phyloP scores from a whole-genome alignment of 208 protist species.

The Trypanosoma congolense region DNA sequence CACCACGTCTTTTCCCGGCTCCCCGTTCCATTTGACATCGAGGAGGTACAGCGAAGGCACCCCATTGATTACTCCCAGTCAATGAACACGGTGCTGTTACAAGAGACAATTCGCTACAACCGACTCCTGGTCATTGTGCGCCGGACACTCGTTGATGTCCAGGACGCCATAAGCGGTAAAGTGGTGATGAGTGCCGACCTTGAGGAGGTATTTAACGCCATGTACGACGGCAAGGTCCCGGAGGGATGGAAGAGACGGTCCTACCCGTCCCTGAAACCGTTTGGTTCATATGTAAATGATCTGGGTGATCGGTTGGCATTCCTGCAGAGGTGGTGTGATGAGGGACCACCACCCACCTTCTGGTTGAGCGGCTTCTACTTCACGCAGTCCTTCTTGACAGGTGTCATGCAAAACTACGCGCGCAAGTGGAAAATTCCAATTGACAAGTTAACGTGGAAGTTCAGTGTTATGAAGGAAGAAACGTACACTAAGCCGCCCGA shows the following conservation, averaged over 20 bases:
- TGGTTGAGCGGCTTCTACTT: conserved; percentile 98
- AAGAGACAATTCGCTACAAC: conserved; percentile 92
- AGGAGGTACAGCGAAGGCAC: conserved; percentile 78
- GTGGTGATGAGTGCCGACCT: conserved; percentile 97
- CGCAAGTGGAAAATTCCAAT: conserved; percentile 94
- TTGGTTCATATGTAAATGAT: conserved; percentile 95
- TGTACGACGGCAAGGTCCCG: conserved; percentile 92
- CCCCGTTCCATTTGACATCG: conserved; percentile 88
- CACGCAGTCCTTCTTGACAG: conserved; percentile 95
- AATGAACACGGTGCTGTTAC: conserved; percentile 95
- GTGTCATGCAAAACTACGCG: conserved; percentile 96
- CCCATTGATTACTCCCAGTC: conserved; percentile 91
- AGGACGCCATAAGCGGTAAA: conserved; percentile 93
- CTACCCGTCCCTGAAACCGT: conserved; percentile 96
- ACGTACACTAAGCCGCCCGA: conserved; percentile 43
- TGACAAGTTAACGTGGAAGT: conserved; percentile 94
- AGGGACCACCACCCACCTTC: conserved; percentile 84
- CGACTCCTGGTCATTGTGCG: conserved; percentile 88
- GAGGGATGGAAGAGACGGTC: conserved; percentile 84
- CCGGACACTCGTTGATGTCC: conserved; percentile 90
- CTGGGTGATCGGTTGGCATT: conserved; percentile 92
- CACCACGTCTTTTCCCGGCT: conserved; percentile 82
- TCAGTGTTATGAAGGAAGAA: conserved; percentile 73
- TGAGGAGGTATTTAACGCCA: conserved; percentile 92
- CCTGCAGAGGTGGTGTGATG: conserved; percentile 78